These are phyloP conservation scores for Bacidia gigantensis DNA, from an alignment of 495 filamentous ascomycete genomes.

Conservation along the genomic window DNA sequence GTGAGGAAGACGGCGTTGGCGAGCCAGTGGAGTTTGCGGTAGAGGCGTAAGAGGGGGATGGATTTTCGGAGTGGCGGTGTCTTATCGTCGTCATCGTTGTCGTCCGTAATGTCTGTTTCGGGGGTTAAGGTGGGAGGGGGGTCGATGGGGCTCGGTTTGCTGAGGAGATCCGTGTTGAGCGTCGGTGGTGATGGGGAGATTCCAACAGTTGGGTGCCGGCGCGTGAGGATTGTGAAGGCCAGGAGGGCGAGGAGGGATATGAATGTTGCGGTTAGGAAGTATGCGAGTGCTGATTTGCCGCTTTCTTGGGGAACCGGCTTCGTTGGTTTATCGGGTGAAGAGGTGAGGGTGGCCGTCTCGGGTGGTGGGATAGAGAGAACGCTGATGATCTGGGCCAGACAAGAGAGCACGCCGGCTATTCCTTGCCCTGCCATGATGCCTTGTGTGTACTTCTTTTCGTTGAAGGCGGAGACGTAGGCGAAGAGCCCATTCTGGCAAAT, in stretches of 20 bases:
- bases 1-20: conserved; percentile 57
- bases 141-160: conserved; percentile 26
- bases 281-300: conserved; percentile 66
- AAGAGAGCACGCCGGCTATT: conserved; percentile 81
- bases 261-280: conserved; percentile 77
- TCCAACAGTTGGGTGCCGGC: conserved; percentile 30
- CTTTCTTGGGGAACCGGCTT: conserved; percentile 22
- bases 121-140: neutral
- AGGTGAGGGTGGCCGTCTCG: conserved; percentile 3
- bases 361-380: conserved; percentile 50
- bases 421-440: conserved; percentile 94
- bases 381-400: conserved; percentile 68
- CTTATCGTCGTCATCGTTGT: conserved; percentile 29
- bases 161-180: conserved; percentile 18
- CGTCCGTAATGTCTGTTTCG: conserved; percentile 7
- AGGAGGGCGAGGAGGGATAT: conserved; percentile 43
- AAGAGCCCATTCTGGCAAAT: conserved; percentile 91
- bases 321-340: conserved; percentile 8
- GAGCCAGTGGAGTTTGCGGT: conserved; percentile 60
- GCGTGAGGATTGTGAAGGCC: conserved; percentile 47
- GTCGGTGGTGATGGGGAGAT: neutral
- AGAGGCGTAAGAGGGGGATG: conserved; percentile 51
- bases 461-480: conserved; percentile 73
- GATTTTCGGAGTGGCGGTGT: conserved; percentile 27
- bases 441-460: conserved; percentile 62